Evolutionary conservation across 2,329 filamentous ascomycete species (phyloP).

Genomic region (Diaporthe amygdali): DNA sequence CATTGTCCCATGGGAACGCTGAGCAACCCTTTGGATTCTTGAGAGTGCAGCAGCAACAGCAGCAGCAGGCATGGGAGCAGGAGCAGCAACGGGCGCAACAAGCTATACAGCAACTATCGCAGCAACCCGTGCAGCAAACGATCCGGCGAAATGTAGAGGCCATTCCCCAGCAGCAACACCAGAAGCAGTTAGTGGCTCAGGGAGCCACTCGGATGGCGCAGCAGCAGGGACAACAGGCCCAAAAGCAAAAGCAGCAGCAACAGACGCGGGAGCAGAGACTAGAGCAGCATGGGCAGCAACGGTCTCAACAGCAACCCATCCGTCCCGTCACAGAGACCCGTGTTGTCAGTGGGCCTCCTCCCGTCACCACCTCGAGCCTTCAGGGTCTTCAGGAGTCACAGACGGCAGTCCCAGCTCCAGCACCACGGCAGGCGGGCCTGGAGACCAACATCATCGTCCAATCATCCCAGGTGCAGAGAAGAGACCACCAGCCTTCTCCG

Average conservation of each 20-base stretch:
- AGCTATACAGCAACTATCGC: neutral
- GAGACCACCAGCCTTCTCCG: neutral
- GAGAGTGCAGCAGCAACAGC: neutral
- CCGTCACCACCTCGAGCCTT: neutral
- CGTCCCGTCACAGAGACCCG: neutral
- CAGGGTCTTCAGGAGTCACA: neutral
- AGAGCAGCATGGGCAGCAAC: neutral
- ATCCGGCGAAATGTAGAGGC: neutral
- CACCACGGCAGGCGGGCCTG: neutral
- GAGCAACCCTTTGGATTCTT: neutral
- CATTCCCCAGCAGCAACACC: neutral
- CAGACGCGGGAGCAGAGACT: too few relatives aligned
- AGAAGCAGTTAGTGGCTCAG: neutral
- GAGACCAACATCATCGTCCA: neutral
- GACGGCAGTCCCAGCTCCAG: too few relatives aligned
- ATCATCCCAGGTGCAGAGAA: neutral
- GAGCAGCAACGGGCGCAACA: neutral
- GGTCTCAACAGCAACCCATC: too few relatives aligned
- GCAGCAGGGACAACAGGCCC: neutral
- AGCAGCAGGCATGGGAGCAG: neutral
- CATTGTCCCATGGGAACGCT: neutral
- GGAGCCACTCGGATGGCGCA: neutral
- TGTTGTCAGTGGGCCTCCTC: neutral
- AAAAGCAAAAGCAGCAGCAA: neutral
- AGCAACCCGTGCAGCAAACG: neutral